A percentile compares a stretch with the other conserved stretches of the same genome.
phyloP scores from a whole-genome alignment of 129 eudicot genomes.

The Tagetes erecta region DNA sequence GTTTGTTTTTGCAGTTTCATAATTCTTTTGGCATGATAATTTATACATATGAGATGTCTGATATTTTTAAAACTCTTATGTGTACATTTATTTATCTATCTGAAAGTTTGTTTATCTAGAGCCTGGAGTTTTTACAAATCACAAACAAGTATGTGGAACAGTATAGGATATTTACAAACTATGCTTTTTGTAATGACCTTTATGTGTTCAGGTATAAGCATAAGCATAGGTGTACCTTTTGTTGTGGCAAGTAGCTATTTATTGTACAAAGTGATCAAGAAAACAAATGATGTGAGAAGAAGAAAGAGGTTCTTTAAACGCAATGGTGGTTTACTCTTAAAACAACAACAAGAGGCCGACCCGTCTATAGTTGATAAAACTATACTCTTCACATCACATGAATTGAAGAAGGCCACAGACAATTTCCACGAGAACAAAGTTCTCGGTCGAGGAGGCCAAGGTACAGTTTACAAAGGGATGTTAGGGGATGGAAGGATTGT shows the following conservation, averaged over 20 bases:
- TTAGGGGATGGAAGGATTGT: no score
- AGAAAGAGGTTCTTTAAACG: conserved; percentile 29
- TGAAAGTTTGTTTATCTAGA: neutral
- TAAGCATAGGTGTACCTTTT: neutral
- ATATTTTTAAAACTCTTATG: neutral
- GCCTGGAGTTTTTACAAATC: neutral
- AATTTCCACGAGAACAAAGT: conserved; percentile 20
- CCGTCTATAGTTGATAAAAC: conserved; percentile 24
- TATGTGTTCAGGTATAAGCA: neutral
- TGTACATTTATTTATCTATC: neutral
- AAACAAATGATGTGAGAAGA: neutral
- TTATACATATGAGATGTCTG: neutral
- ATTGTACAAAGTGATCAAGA: neutral
- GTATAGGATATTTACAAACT: neutral
- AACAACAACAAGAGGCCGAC: conserved; percentile 26
- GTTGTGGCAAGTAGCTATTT: neutral
- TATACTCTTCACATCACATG: conserved; percentile 31
- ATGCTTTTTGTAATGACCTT: neutral
- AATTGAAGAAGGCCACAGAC: conserved; percentile 34
- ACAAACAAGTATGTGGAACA: neutral
- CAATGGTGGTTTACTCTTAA: conserved; percentile 33
- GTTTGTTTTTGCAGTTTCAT: no score
- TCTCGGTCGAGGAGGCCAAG: conserved; percentile 37
- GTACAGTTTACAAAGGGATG: conserved; percentile 11
- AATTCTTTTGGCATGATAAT: no score